phyloP scores from a whole-genome alignment of 495 filamentous ascomycete genomes.

The Lasiosphaeria miniovina region DNA sequence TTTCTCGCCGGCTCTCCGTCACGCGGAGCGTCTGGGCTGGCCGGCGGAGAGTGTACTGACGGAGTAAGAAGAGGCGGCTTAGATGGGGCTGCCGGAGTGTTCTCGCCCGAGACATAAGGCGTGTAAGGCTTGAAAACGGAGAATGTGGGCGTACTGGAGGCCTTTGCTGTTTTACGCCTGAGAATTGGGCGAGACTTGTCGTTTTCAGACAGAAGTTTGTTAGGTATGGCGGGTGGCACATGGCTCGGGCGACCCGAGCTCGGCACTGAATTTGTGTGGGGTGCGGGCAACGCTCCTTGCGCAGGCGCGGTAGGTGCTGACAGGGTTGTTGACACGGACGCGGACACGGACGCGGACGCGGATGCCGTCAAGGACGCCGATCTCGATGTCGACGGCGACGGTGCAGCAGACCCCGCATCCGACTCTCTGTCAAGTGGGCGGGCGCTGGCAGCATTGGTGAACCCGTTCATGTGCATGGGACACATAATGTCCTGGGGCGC shows the following conservation, averaged over 20 bases:
- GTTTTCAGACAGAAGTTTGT: background rate
- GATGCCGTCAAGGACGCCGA: background rate
- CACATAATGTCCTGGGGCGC: background rate
- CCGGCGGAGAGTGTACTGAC: slow-evolving; percentile 12
- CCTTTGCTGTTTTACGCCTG: background rate
- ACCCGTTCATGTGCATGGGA: background rate
- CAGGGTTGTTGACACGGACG: background rate
- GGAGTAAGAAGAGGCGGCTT: slow-evolving; percentile 5
- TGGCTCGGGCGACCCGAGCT: background rate
- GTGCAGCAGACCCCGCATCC: too few species aligned
- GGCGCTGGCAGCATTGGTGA: too few species aligned
- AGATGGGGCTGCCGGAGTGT: background rate
- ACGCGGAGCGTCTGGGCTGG: background rate
- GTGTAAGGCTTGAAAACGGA: background rate
- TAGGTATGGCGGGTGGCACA: background rate
- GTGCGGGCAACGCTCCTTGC: background rate
- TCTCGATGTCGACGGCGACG: background rate
- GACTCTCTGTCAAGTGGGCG: too few species aligned
- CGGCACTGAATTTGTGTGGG: background rate
- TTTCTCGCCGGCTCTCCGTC: slow-evolving; percentile 20
- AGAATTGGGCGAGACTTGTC: background rate
- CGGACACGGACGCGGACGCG: background rate
- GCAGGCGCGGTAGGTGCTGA: background rate
- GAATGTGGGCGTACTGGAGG: background rate
- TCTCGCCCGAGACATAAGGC: too few species aligned